Evolutionary conservation across 257 asterid species (phyloP).

Genomic region (Phtheirospermum japonicum): DNA sequence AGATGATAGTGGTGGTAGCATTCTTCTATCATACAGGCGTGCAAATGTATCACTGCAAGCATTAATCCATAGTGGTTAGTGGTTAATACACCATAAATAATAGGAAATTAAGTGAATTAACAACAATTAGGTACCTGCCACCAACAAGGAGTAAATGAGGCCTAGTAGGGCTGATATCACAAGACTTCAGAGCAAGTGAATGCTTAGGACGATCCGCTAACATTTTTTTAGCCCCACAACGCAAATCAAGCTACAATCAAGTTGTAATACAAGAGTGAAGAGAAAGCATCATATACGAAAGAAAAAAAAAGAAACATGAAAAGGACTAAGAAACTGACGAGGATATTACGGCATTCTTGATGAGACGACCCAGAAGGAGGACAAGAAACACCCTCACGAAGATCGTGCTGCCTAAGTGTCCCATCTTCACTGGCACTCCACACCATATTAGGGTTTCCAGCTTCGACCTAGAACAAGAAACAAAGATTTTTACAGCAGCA

Average conservation of each 20-base stretch:
- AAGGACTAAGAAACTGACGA: constrained; percentile 56
- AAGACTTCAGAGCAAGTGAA: constrained; percentile 76
- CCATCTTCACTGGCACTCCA: constrained; percentile 99
- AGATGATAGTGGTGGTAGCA: constrained; percentile 94
- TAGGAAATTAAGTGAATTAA: constrained; percentile 22
- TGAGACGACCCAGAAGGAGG: constrained; percentile 94
- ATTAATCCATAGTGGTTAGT: constrained; percentile 26
- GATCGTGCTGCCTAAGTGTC: constrained; percentile 94
- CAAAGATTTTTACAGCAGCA: constrained; percentile 17
- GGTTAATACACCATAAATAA: constrained; percentile 14
- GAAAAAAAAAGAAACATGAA: neutral
- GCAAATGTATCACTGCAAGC: constrained; percentile 94
- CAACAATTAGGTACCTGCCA: constrained; percentile 62
- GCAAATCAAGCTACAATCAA: constrained; percentile 82
- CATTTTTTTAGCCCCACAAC: constrained; percentile 82
- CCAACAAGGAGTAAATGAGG: constrained; percentile 98
- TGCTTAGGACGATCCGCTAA: constrained; percentile 86
- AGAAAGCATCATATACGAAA: constrained; percentile 10
- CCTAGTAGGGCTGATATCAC: constrained; percentile 83
- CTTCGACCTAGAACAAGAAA: constrained; percentile 66
- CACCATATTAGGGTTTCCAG: constrained; percentile 92
- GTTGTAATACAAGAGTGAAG: constrained; percentile 22
- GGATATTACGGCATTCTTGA: constrained; percentile 91
- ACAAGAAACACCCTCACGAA: constrained; percentile 95
- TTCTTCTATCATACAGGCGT: constrained; percentile 92